Conservation (phyloP, 2,329 filamentous ascomycete genomes). For the Daldinia eschscholtzii region DNA sequence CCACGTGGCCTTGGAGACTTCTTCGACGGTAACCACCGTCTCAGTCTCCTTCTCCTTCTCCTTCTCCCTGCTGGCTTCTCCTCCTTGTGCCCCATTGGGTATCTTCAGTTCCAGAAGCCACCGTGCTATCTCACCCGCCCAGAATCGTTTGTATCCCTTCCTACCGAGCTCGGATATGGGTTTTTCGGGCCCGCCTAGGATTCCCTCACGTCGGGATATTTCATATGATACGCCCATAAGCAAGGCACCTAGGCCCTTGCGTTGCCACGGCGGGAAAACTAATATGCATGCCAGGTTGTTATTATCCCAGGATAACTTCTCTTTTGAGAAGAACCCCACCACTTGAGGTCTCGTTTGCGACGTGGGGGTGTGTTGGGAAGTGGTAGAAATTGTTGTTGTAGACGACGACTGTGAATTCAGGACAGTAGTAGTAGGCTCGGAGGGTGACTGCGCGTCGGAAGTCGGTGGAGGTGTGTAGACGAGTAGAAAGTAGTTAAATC, state of each 20-base stretch:
- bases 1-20: conserved; percentile 82
- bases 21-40: conserved; percentile 72
- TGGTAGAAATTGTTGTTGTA: neutral
- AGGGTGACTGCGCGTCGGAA: neutral
- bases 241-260: conserved; percentile 86
- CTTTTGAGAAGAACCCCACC: conserved; percentile 98
- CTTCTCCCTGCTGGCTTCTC: conserved; percentile 37
- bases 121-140: conserved; percentile 86
- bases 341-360: conserved; percentile 65
- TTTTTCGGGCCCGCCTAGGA: conserved; percentile 93
- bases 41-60: conserved; percentile 26
- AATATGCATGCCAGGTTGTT: conserved; percentile 98
- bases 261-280: conserved; percentile 95
- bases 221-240: conserved; percentile 96
- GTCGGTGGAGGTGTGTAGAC: conserved; percentile 72
- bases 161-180: conserved; percentile 88
- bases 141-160: conserved; percentile 86
- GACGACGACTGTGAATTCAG: neutral
- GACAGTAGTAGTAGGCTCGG: neutral
- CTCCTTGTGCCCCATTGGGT: conserved; percentile 32
- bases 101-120: conserved; percentile 67
- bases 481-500: conserved; percentile 94
- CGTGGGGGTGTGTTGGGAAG: neutral
- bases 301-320: conserved; percentile 98
- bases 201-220: conserved; percentile 83